Conservation (phyloP, 306 rosid species). For the Alnus rubra region DNA sequence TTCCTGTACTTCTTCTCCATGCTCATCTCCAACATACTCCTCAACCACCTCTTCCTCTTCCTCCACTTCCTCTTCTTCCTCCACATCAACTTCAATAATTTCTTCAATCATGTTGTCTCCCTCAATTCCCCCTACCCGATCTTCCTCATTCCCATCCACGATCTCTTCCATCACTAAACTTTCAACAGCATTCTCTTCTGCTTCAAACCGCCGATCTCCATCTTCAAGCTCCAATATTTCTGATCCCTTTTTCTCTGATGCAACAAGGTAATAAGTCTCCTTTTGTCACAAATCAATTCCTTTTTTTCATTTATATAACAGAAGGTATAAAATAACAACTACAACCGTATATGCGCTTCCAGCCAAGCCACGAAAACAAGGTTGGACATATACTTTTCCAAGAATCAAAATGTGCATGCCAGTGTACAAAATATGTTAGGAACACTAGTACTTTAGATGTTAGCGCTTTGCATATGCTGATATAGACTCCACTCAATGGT, state of each 20-base stretch:
- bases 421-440: neutral
- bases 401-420: neutral
- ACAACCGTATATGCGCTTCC: neutral
- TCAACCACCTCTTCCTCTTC: conserved; percentile 3
- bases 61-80: neutral
- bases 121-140: neutral
- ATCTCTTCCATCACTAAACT: neutral
- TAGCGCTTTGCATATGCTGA: neutral
- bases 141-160: neutral
- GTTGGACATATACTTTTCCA: neutral
- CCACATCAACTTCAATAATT: conserved; percentile 1
- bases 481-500: neutral
- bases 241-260: neutral
- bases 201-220: neutral
- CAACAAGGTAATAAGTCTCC: conserved; percentile 1
- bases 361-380: neutral
- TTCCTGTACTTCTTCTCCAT: neutral
- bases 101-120: neutral
- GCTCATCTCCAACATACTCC: conserved; percentile 4
- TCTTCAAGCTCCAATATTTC: conserved; percentile 12
- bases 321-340: neutral
- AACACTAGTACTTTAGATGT: neutral
- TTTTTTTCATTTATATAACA: neutral
- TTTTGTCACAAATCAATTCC: neutral
- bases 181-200: neutral